Conservation (phyloP, 257 asterid genomes). For the Petunia secreta region DNA sequence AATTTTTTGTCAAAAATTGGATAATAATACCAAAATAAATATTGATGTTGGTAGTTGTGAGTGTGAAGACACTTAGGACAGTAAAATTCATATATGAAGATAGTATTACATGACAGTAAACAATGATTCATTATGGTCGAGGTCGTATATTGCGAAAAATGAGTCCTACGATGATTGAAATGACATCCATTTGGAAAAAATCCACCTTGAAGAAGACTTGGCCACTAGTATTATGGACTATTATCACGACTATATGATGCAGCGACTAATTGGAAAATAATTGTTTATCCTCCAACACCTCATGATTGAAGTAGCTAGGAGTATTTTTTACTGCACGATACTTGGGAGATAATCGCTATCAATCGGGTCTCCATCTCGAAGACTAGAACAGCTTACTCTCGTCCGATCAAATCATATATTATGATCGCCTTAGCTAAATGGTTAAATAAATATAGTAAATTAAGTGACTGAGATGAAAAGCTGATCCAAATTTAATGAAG, state of each 20-base stretch:
- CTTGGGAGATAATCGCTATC: not conserved
- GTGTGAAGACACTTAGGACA: not conserved
- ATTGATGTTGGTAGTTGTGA: not conserved
- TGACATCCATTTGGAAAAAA: not conserved
- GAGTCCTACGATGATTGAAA: conserved; percentile 11
- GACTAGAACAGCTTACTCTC: not conserved
- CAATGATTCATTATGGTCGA: not conserved
- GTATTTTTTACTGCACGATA: not conserved
- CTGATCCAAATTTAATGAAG: too few relatives aligned
- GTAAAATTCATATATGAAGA: not conserved
- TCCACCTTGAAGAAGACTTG: not conserved
- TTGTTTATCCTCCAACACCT: not conserved
- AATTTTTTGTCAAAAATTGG: too few relatives aligned
- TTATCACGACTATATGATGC: not conserved
- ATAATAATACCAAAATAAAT: too few relatives aligned
- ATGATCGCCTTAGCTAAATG: too few relatives aligned
- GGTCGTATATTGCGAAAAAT: not conserved
- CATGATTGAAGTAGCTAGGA: not conserved
- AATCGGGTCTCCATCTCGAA: not conserved
- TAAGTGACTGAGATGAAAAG: too few relatives aligned
- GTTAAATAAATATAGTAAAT: too few relatives aligned
- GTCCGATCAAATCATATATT: too few relatives aligned
- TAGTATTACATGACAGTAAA: too few relatives aligned
- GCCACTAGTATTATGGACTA: not conserved
- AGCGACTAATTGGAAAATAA: not conserved